Base-by-base conservation (phyloP, 83 land plant genomes). In the Diphasiastrum complanatum region DNA sequence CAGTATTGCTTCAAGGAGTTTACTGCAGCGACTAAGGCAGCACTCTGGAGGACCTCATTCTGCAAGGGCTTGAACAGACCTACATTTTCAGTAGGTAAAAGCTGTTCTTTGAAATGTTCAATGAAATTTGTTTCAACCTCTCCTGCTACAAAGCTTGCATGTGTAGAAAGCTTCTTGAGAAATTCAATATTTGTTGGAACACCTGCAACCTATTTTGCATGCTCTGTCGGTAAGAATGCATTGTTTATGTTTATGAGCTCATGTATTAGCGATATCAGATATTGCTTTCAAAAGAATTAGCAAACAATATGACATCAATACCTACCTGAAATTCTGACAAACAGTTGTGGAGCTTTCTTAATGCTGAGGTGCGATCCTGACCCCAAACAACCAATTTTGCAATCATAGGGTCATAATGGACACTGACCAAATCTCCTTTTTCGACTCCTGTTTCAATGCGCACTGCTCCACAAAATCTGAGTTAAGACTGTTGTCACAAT, bases 331-430 rank as follows among this genome's bases (percentile, higher is more conserved):
- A 89, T 20, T 95, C 69, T 18, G 83, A 68, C 22, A 95, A 63
- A 60, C 85, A 84, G 41, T 86, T 71, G 63, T 80, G 84, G 57
- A 95, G 50, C 55, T 89, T 95, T 25, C 77, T 66, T 64, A 95
- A 59, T 57, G 97, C 99, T 29, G 86, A 75, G 57, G 64, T 38
- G 8, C 97, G 89, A 64, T 78, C 77, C 69, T 74, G 81, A 40
- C 99, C 93, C 89, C 87, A 82, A 0, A 95, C 97, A 14, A 89
- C 97, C 40, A 89, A 83, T 61, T 95, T 95, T 28, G 99, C 93
- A 61, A 95, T 89, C 99, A 95, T 95, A 32, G 99, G 99, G 71
- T 93, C 99, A 71, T 93, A 93, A 67, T 83, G 84, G 66, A 86
- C 80, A 61, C 87, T 85, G 33, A 95, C 92, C 36, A 74, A 50